phyloP scores from a whole-genome alignment of 2,329 filamentous ascomycete species.

The Cercospora berteroae region DNA sequence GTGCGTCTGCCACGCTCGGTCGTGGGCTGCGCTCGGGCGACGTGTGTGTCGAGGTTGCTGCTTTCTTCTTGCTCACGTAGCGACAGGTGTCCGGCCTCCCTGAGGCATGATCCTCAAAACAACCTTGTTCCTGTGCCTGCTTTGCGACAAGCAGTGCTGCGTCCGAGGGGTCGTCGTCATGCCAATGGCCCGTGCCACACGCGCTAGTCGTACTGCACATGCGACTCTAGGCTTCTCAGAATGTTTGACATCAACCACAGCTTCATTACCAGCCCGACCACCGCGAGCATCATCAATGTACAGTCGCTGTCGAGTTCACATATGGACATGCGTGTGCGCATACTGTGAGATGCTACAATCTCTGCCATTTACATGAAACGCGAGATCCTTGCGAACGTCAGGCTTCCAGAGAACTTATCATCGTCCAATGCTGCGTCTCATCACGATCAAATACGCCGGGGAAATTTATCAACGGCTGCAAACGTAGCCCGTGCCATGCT shows the following conservation, averaged over 20 bases:
- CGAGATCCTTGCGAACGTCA: not conserved
- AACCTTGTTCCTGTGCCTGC: not conserved
- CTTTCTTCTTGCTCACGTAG: not conserved
- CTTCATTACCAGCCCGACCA: not conserved
- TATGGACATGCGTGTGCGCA: not conserved
- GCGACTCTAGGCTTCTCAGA: too few species aligned
- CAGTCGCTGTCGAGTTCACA: not conserved
- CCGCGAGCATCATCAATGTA: not conserved
- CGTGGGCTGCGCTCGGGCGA: not conserved
- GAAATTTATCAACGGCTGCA: not conserved
- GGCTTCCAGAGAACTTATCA: not conserved
- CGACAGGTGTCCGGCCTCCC: not conserved
- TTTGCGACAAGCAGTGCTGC: not conserved
- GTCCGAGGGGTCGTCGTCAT: not conserved
- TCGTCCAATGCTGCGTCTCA: not conserved
- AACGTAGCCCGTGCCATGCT: not conserved
- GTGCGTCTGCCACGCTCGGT: not conserved
- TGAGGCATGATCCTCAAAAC: not conserved
- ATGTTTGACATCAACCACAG: not conserved
- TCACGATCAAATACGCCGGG: not conserved
- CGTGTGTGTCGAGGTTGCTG: not conserved
- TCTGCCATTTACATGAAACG: not conserved
- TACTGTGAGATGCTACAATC: not conserved
- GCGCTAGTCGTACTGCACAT: not conserved
- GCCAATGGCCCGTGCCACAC: not conserved